phyloP scores from a whole-genome alignment of 148 eudicot genomes.

The Beta vulgaris region DNA sequence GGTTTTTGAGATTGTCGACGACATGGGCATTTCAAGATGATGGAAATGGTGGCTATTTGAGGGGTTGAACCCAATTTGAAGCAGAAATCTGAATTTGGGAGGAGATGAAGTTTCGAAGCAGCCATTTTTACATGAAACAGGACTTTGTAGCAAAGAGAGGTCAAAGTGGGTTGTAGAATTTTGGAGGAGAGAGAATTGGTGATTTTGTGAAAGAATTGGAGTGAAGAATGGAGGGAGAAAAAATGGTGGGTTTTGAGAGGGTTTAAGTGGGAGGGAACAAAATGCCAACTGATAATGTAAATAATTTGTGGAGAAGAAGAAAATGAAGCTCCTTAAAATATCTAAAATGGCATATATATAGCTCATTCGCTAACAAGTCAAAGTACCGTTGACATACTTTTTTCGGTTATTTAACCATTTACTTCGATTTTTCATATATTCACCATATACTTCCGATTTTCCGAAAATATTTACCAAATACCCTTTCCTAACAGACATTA shows the following conservation, averaged over 20 bases:
- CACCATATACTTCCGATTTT: too few relatives aligned
- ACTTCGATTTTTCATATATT: too few relatives aligned
- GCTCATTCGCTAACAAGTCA: too few relatives aligned
- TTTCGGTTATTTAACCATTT: too few relatives aligned
- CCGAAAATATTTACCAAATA: too few relatives aligned
- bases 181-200: neutral
- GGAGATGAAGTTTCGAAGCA: conserved; percentile 6
- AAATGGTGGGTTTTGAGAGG: conserved; percentile 21
- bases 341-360: too few relatives aligned
- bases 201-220: too few relatives aligned
- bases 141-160: neutral
- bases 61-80: conserved; percentile 1
- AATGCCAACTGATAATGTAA: neutral
- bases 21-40: conserved; percentile 21
- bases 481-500: too few relatives aligned
- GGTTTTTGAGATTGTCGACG: conserved; percentile 8
- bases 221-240: too few relatives aligned
- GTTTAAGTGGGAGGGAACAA: conserved; percentile 10
- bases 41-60: conserved; percentile 10
- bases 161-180: neutral
- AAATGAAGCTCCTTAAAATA: neutral
- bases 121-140: conserved; percentile 15
- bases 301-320: conserved; percentile 23
- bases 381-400: too few relatives aligned
- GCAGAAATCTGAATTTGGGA: conserved; percentile 23